Conservation (phyloP, 2,329 filamentous ascomycete species). For the Colletotrichum chrysophilum region DNA sequence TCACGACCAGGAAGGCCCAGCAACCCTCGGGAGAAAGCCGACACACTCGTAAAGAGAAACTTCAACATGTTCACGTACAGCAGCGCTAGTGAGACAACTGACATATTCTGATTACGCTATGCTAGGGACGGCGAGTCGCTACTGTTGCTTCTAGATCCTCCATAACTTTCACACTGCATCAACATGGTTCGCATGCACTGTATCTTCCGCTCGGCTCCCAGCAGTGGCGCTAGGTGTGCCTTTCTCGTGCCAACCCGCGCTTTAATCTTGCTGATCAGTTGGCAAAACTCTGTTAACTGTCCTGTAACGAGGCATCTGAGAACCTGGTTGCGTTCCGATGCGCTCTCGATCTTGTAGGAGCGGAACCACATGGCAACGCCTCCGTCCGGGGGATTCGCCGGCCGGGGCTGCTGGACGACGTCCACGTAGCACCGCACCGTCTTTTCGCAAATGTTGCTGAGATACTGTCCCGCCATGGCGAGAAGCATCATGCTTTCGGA, state of each 20-base stretch:
- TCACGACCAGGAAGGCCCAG: neutral
- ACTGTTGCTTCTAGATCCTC: neutral
- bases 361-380: neutral
- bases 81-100: neutral
- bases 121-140: neutral
- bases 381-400: neutral
- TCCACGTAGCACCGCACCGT: neutral
- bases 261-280: neutral
- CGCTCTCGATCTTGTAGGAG: slow-evolving; percentile 2
- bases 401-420: neutral
- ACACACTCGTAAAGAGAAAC: neutral
- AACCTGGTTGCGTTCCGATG: neutral
- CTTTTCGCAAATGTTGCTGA: slow-evolving; percentile 7
- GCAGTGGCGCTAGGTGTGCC: neutral
- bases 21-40: neutral
- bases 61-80: neutral
- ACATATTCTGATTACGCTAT: neutral
- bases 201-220: neutral
- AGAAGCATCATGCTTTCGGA: slow-evolving; percentile 12
- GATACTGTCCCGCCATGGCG: neutral
- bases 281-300: neutral
- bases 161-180: neutral
- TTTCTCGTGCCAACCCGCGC: neutral
- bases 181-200: neutral
- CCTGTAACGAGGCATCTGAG: neutral